Evolutionary conservation across 2,329 filamentous ascomycete species (phyloP).

Genomic region (Botrytis aclada): DNA sequence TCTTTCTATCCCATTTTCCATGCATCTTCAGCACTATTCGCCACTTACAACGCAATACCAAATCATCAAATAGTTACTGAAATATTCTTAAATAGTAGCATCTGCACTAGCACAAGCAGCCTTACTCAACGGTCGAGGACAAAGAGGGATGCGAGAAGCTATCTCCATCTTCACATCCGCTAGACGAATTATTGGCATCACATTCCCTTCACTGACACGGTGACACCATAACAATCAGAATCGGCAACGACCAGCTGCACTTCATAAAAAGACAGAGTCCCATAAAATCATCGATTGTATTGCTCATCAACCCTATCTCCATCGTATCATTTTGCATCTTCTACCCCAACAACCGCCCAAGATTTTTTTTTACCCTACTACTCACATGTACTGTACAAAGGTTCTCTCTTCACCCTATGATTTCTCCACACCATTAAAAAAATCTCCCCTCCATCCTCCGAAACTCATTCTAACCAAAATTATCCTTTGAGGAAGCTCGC

Average conservation of each 20-base stretch:
- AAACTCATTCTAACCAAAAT: background rate
- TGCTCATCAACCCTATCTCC: background rate
- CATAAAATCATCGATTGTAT: background rate
- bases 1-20: background rate
- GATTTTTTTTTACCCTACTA: conserved; percentile 10
- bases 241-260: background rate
- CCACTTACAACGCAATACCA: fast-evolving
- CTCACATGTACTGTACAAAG: conserved; percentile 6
- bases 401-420: background rate
- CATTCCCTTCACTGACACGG: background rate
- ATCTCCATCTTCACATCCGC: background rate
- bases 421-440: background rate
- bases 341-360: background rate
- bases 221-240: background rate
- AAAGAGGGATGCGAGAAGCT: background rate
- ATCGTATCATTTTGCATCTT: background rate
- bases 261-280: background rate
- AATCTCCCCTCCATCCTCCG: background rate
- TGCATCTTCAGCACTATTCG: too few species aligned
- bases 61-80: background rate
- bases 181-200: too few species aligned
- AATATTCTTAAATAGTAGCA: background rate
- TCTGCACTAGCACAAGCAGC: background rate
- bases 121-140: background rate
- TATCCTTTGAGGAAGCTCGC: background rate